Conservation (phyloP, 2,329 filamentous ascomycete genomes). For the Rosellinia necatrix region DNA sequence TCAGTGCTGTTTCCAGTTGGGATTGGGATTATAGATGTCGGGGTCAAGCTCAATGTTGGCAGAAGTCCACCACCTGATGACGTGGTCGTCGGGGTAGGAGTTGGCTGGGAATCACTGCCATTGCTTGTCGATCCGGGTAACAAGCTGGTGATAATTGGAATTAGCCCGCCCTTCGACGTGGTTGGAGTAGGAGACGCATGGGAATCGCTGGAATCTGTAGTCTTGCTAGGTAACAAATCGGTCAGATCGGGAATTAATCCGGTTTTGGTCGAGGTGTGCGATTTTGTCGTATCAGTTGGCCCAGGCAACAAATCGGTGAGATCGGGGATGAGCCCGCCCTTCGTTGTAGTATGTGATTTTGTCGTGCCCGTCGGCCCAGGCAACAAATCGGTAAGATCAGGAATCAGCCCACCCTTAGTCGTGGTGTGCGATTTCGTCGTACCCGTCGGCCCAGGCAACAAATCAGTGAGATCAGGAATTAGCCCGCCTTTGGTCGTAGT, state of each 20-base stretch:
- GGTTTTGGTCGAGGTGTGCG: too few species aligned
- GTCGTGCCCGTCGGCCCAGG: too few species aligned
- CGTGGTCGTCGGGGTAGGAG: background rate
- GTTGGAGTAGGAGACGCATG: background rate
- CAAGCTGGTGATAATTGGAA: slow-evolving; percentile 10
- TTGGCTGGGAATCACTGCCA: slow-evolving; percentile 17
- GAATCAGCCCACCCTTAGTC: too few species aligned
- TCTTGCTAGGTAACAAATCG: too few species aligned
- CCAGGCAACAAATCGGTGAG: slow-evolving; percentile 19
- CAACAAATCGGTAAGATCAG: too few species aligned
- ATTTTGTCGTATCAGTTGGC: slow-evolving; percentile 26
- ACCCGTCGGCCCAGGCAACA: too few species aligned
- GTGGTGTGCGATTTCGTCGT: too few species aligned
- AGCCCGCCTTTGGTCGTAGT: too few species aligned
- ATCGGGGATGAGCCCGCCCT: slow-evolving; percentile 2
- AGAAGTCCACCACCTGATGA: slow-evolving; percentile 18
- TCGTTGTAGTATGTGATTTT: too few species aligned
- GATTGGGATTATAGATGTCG: slow-evolving; percentile 16
- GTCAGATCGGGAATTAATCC: slow-evolving; percentile 1
- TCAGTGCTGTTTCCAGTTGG: slow-evolving; percentile 32
- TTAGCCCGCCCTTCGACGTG: background rate
- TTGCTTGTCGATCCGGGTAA: slow-evolving; percentile 19
- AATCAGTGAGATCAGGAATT: too few species aligned
- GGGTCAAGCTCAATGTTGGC: slow-evolving; percentile 18
- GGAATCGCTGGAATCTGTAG: background rate